Evolutionary conservation across 306 rosid species (phyloP).

Genomic region (Cicer yamashitae): DNA sequence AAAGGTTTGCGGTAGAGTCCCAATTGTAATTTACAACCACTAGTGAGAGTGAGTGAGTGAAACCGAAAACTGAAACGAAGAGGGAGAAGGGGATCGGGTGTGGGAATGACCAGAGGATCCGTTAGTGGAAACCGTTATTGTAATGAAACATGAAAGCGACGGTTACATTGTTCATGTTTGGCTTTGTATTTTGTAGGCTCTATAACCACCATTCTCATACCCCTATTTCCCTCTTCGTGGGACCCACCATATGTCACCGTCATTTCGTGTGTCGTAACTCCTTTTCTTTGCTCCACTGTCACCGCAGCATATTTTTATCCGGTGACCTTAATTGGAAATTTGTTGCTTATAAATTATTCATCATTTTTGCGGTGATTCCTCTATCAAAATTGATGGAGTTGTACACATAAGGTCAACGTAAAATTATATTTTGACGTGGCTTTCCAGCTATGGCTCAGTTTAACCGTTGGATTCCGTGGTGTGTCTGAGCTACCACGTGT

Average conservation of each 20-base stretch:
- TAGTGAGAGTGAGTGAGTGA: neutral
- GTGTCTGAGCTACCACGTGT: constrained; percentile 48
- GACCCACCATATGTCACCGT: constrained; percentile 49
- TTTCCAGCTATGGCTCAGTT: constrained; percentile 24
- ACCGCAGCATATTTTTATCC: constrained; percentile 27
- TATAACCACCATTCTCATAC: constrained; percentile 21
- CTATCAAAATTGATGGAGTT: neutral
- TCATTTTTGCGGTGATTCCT: neutral
- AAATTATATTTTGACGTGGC: constrained; percentile 29
- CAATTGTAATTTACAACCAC: too few species aligned
- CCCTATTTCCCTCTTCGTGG: constrained; percentile 31
- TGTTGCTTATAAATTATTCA: too few species aligned
- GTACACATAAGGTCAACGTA: constrained; percentile 34
- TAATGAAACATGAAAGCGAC: constrained; percentile 44
- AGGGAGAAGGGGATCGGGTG: constrained; percentile 34
- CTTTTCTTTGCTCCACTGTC: neutral
- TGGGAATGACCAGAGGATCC: constrained; percentile 24
- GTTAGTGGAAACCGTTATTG: constrained; percentile 28
- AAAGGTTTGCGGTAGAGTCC: too few species aligned
- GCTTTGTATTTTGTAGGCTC: constrained; percentile 9
- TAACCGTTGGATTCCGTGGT: constrained; percentile 39
- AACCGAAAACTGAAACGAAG: neutral
- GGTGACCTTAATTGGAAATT: neutral
- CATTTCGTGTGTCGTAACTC: constrained; percentile 4
- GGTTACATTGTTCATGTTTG: constrained; percentile 13